Base-by-base conservation (phyloP, 345 rosid genomes). In the Cochlearia excelsa region DNA sequence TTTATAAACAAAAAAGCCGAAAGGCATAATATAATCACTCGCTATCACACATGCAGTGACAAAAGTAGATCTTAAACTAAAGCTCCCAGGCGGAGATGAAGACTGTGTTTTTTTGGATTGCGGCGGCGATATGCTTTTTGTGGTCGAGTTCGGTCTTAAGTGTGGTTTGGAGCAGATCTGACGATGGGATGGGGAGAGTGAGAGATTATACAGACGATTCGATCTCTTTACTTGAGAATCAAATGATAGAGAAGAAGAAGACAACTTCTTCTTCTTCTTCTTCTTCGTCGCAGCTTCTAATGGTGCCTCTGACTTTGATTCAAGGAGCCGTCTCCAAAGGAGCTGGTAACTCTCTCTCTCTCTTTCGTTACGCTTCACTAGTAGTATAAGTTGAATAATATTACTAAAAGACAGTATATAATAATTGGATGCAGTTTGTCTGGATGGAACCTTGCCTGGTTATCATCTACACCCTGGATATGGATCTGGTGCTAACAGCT, bases 381-480 rank as follows among this genome's bases (percentile, higher is more conserved):
- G 40, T 71, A 85, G 88, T 52, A 71, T 53, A 41, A 52, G 1
- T 9, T 6, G 42, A 62, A 54, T 11, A 33, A 29, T 45, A 2
- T 47, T 16, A 16, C 23, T 16, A 16, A 16, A 16, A 16, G 23
- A 16, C 23, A 16, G 23, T 16, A 16, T 16, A 37, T 37, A 16
- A 16, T 16, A 16, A 16, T 33, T 33, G 35, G 44, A 4, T 37
- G 59, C 87, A 88, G 97, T 91, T 48, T 91, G 98, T 59, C 56
- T 88, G 78, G 98, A 91, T 78, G 93, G 98, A 66, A 80, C 95
- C 10, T 39, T 78, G 44, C 98, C 98, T 34, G 98, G 88, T 50
- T 91, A 91, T 69, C 96, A 91, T 79, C 46, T 86, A 54, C 79
- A 88, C 65, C 82, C 59, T 6, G 98, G 98, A 33, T 72, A 66